Base-by-base conservation (phyloP, 768 basidiomycete genomes). In the Butyriboletus loyo region DNA sequence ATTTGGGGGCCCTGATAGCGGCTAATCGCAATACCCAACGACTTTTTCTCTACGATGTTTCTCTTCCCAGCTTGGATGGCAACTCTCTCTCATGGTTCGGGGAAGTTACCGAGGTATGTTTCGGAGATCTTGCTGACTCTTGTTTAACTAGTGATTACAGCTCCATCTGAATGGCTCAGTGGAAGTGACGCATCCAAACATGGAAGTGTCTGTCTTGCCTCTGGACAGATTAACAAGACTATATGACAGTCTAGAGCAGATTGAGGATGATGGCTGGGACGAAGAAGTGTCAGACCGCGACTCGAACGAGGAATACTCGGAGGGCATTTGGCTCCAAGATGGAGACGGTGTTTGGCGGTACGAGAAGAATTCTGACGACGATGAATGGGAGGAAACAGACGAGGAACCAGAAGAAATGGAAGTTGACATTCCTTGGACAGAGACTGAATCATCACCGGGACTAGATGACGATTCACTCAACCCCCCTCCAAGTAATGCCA, bases 231-330 rank as follows among this genome's bases (percentile, higher is more conserved):
- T 95, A 43, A 90, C 87, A 10, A 79, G 84, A 56, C 70, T 97
- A 35, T 85, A 89, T 55, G 92, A 93, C 68, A 87, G 86, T 22
- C 75, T 88, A 35, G 91, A 92, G 48, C 89, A 89, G 63, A 76
- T 89, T 8, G 86, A 89, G 55, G 84, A 86, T 52, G 83, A 83
- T 47, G 66, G 79, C 25, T 86, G 84, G 82, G 74, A 73, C 27
- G 70, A 73, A 28, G 70, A 71, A 19, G 34, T 32, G 13, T 71
- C 69, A 30, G 70, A 70, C 46, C 68, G 43, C 2, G 57, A 56
- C 36, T 68, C 67, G 3, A 70, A 77, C n/a, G 78, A 77, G 21
- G 75, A 75, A 7, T 73, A 75, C 19, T 69, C 75, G 8, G 71
- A 74, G 22, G 73, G 69, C 14, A 54, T 75, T 7, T 78, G 75